A percentile compares a stretch with the other conserved stretches of the same genome.
Evolutionary conservation across 306 rosid genomes (phyloP).

Genomic region (Cucumis cinereus): DNA sequence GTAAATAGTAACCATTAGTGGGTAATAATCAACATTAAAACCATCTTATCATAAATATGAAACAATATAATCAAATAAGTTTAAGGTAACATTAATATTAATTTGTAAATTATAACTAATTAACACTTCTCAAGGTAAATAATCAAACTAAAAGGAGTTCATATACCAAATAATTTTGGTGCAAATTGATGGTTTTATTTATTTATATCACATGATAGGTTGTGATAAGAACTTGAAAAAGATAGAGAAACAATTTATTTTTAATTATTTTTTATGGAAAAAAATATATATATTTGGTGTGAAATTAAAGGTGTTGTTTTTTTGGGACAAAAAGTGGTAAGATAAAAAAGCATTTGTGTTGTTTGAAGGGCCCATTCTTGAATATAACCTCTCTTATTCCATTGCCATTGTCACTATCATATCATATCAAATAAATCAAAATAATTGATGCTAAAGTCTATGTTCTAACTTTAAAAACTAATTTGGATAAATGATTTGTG

Average conservation of each 20-base stretch:
- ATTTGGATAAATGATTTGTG: too few relatives aligned
- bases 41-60: too few relatives aligned
- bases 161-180: not conserved
- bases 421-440: not conserved
- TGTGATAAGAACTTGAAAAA: not conserved
- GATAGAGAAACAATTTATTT: not conserved
- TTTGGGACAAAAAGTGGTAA: not conserved
- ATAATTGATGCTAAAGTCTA: not conserved
- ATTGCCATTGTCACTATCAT: not conserved
- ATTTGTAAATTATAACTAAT: too few relatives aligned
- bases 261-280: not conserved
- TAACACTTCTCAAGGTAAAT: too few relatives aligned
- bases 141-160: too few relatives aligned
- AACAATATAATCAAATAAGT: too few relatives aligned
- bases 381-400: not conserved
- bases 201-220: not conserved
- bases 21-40: too few relatives aligned
- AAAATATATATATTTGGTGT: not conserved
- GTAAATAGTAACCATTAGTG: too few relatives aligned
- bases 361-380: not conserved
- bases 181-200: not conserved
- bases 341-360: not conserved
- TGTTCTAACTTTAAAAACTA: not conserved
- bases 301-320: not conserved
- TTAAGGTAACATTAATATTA: too few relatives aligned